Conservation (phyloP, 2,329 filamentous ascomycete species). For the Ophiostoma piceae region DNA sequence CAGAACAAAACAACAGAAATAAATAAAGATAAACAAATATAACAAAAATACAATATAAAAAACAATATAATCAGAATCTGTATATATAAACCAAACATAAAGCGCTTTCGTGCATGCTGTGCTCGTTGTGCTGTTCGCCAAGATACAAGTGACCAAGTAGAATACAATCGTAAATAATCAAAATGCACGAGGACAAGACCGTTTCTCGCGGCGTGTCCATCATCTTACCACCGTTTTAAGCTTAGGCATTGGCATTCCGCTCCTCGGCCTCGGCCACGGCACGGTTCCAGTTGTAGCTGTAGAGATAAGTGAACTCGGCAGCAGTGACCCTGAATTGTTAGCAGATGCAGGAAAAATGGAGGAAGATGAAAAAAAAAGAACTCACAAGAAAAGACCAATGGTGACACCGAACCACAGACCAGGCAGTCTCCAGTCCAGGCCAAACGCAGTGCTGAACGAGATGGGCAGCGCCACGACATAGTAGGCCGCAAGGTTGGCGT, state of each 20-base stretch:
- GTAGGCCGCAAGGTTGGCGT: constrained; percentile 79
- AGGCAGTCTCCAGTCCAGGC: constrained; percentile 66
- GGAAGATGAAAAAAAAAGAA: constrained; percentile 24
- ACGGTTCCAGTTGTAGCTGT: constrained; percentile 49
- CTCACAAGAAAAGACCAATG: constrained; percentile 61
- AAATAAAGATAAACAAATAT: neutral
- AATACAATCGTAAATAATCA: neutral
- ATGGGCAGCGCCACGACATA: constrained; percentile 83
- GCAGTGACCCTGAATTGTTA: constrained; percentile 40
- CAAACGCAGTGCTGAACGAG: constrained; percentile 72
- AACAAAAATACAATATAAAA: neutral
- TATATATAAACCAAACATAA: neutral
- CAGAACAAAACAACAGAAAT: neutral
- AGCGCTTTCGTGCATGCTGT: neutral
- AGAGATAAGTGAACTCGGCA: constrained; percentile 51
- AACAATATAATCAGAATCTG: neutral
- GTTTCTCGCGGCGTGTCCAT: neutral
- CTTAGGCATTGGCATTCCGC: constrained; percentile 39
- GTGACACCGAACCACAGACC: constrained; percentile 80
- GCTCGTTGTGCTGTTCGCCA: neutral
- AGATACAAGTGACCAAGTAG: neutral
- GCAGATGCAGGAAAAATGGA: constrained; percentile 24
- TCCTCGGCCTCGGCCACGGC: constrained; percentile 49
- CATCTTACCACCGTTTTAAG: neutral
- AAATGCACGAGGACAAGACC: neutral